Conservation (phyloP, 148 eudicot species). For the Nyssa sinensis region DNA sequence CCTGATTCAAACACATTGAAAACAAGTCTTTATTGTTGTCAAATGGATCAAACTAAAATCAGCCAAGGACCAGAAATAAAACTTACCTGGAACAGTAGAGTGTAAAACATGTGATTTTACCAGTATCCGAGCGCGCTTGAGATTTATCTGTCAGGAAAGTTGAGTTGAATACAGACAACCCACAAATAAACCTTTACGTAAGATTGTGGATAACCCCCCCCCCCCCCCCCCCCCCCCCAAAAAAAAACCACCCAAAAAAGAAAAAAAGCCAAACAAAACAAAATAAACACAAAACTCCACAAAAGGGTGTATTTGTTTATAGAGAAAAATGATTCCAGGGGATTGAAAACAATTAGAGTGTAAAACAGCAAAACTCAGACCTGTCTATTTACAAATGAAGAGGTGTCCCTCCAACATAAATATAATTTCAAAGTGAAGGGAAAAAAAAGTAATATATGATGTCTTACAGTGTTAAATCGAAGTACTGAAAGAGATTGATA, state of each 20-base stretch:
- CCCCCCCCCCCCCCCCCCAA: too few relatives aligned
- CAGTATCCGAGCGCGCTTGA: conserved; percentile 92
- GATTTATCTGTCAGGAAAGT: conserved; percentile 58
- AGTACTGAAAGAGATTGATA: conserved; percentile 85
- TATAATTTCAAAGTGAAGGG: background rate
- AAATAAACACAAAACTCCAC: too few relatives aligned
- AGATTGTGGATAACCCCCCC: too few relatives aligned
- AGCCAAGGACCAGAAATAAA: background rate
- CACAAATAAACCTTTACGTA: background rate
- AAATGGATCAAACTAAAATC: background rate
- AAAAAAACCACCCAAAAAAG: too few relatives aligned
- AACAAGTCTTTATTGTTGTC: background rate
- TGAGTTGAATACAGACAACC: background rate
- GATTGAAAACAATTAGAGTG: background rate
- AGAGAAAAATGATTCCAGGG: background rate
- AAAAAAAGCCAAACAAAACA: too few relatives aligned
- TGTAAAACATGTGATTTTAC: conserved; percentile 59
- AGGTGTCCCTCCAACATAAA: background rate
- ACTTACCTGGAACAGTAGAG: conserved; percentile 61
- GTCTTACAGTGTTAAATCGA: conserved; percentile 65
- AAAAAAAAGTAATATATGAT: background rate
- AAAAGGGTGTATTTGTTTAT: background rate
- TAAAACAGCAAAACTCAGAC: background rate
- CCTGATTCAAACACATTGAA: conserved; percentile 41
- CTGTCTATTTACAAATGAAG: background rate